Conservation (phyloP, 2,329 filamentous ascomycete genomes). For the Fusarium sp. region DNA sequence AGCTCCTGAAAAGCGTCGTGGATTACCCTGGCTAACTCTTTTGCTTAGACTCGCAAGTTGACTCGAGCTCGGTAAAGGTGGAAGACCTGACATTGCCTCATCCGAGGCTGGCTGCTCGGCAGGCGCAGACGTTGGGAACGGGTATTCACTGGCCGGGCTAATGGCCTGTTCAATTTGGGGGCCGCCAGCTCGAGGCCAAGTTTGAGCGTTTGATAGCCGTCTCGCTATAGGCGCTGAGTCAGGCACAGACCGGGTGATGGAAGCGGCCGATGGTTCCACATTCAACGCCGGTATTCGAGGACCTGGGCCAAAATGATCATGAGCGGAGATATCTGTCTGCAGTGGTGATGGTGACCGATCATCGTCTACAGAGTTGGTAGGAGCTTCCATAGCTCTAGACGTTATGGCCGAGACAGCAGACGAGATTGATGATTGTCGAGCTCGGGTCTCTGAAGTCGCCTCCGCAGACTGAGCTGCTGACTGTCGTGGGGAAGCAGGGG, state of each 20-base stretch:
- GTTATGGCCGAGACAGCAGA: conserved; percentile 28
- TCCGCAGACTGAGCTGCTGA: conserved; percentile 13
- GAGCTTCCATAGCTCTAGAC: conserved; percentile 29
- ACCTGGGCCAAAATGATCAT: conserved; percentile 9
- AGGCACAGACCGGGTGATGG: conserved; percentile 31
- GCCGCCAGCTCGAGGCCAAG: conserved; percentile 61
- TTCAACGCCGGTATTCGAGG: conserved; percentile 48
- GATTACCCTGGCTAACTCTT: conserved; percentile 55
- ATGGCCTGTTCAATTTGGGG: conserved; percentile 40
- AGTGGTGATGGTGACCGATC: conserved; percentile 18
- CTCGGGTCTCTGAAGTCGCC: conserved; percentile 11
- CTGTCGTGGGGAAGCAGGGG: conserved; percentile 57
- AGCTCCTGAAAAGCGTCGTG: conserved; percentile 60
- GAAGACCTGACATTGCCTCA: conserved; percentile 54
- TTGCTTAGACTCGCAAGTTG: conserved; percentile 57
- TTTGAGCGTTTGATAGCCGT: conserved; percentile 55
- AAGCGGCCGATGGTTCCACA: conserved; percentile 49
- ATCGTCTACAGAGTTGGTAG: conserved; percentile 15
- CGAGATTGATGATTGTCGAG: conserved; percentile 35
- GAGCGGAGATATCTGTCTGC: conserved; percentile 16
- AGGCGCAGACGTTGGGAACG: conserved; percentile 58
- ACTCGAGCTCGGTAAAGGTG: conserved; percentile 56
- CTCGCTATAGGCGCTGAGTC: conserved; percentile 42
- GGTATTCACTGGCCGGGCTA: conserved; percentile 52
- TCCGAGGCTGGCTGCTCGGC: conserved; percentile 45